A percentile compares a stretch with the other conserved stretches of the same genome.
These are phyloP conservation scores for Boletus patriciae DNA, from an alignment of 768 basidiomycete genomes.

Conservation along the genomic window DNA sequence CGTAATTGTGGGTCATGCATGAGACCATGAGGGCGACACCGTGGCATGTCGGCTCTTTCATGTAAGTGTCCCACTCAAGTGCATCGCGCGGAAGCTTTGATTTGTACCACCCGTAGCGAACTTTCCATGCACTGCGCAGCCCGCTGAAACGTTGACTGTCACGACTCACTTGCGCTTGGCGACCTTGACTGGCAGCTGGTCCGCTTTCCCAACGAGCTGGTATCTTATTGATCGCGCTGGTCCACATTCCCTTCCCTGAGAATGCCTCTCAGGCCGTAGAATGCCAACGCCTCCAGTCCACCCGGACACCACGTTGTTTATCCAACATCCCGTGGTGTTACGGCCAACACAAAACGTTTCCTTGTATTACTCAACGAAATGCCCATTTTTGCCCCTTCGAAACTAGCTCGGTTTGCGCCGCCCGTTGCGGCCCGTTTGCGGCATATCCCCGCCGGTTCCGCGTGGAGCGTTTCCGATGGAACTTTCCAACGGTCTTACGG, in stretches of 20 bases:
- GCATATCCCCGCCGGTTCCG: slow-evolving; percentile 14
- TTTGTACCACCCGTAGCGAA: background rate
- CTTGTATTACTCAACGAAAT: background rate
- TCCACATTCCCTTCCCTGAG: slow-evolving; percentile 2
- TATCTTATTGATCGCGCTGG: background rate
- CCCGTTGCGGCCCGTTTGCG: background rate
- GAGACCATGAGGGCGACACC: background rate
- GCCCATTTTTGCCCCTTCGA: background rate
- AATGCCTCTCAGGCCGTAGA: background rate
- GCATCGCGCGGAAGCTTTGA: background rate
- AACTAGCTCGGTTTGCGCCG: slow-evolving; percentile 12
- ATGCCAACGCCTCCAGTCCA: background rate
- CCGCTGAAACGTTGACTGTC: background rate
- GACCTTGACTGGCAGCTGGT: background rate
- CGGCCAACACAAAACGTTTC: slow-evolving; percentile 1
- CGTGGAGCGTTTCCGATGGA: slow-evolving; percentile 26
- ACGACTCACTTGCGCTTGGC: background rate
- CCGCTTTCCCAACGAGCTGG: slow-evolving; percentile 1
- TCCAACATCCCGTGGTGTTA: background rate
- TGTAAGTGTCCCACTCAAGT: background rate
- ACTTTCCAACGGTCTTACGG: slow-evolving; percentile 9
- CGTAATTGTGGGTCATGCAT: slow-evolving; percentile 8
- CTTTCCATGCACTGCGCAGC: background rate
- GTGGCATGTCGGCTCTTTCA: background rate
- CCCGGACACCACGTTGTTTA: slow-evolving; percentile 15